Base-by-base conservation (phyloP, 1,139 yeast genomes). In the Candida buenavistaensis region DNA sequence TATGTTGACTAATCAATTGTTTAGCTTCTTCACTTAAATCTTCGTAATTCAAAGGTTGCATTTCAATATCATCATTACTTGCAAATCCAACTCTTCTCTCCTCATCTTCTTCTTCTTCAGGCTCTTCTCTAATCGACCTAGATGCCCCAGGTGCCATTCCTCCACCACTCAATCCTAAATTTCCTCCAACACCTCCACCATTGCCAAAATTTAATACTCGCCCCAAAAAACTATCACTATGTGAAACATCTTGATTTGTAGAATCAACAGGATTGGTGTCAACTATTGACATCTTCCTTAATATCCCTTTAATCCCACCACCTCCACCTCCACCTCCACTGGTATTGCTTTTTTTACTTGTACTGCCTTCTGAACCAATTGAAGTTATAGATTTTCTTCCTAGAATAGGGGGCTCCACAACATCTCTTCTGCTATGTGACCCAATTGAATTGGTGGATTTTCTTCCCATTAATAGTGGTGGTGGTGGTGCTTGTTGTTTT, bases 131-230 rank as follows among this genome's bases (percentile, higher is more conserved):
- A 4, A 55, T 45, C 5, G 31, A 27, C 14, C 47, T 46, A 1
- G 63, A 40, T 2, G 71, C 75, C 1, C 75, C 75, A 0, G 75
- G 75, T 0, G 55, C 61, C 42, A 69, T 45, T 0, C 75, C 76
- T 9, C 75, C 75, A 3, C 72, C 72, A 30, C 68, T 49, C 19
- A 64, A 38, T 1, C 67, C 58, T 10, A 46, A 45, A 14, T 53
- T 54, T n/a, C n/a, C n/a, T n/a, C n/a, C n/a, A n/a, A n/a, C n/a
- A n/a, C n/a, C n/a, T n/a, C n/a, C n/a, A n/a, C n/a, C n/a, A 16
- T 23, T 30, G 7, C 56, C 51, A 34, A 57, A 47, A 22, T 47
- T 49, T 30, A 68, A 46, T 3, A 70, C 64, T 23, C 62, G 50
- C 2, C 74, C 75, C 29, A 70, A 49, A 35, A 70, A 67, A 0